phyloP scores from a whole-genome alignment of 2,329 filamentous ascomycete species.

The Hypoxylon sp. region DNA sequence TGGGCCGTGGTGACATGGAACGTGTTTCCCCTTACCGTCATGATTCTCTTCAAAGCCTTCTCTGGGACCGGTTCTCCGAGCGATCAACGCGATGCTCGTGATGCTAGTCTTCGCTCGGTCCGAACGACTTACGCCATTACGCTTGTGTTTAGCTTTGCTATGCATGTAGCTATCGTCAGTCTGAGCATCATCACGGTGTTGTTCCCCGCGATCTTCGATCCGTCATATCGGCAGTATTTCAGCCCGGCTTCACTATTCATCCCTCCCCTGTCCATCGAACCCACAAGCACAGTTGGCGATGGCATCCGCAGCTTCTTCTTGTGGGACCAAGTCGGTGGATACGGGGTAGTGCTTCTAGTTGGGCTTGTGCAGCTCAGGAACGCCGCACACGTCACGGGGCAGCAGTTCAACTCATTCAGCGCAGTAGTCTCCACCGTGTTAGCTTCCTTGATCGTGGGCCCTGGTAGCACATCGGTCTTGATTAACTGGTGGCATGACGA shows the following conservation, averaged over 20 bases:
- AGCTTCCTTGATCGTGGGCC: not conserved
- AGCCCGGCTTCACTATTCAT: not conserved
- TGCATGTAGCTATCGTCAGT: not conserved
- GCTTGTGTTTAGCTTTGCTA: constrained; percentile 1
- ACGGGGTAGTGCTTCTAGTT: not conserved
- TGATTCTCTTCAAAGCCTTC: not conserved
- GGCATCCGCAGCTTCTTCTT: constrained; percentile 4
- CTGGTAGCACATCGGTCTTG: not conserved
- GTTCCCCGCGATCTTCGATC: constrained; percentile 5
- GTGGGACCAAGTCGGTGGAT: constrained; percentile 5
- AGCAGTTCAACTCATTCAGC: not conserved
- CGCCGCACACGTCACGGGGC: not conserved
- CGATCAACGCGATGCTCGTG: not conserved
- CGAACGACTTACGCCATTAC: not conserved
- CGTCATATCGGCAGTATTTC: not conserved
- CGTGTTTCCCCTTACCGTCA: constrained; percentile 28
- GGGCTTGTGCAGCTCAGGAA: not conserved
- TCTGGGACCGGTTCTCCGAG: not conserved
- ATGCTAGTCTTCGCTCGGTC: not conserved
- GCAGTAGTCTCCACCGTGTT: not conserved
- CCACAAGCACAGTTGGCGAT: not conserved
- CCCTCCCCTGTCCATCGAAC: not conserved
- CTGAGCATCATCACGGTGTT: not conserved
- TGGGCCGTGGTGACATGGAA: constrained; percentile 30
- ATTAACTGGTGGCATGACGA: constrained; percentile 4